Base-by-base conservation (phyloP, 2,329 filamentous ascomycete species). In the Didymellaceae sp. region DNA sequence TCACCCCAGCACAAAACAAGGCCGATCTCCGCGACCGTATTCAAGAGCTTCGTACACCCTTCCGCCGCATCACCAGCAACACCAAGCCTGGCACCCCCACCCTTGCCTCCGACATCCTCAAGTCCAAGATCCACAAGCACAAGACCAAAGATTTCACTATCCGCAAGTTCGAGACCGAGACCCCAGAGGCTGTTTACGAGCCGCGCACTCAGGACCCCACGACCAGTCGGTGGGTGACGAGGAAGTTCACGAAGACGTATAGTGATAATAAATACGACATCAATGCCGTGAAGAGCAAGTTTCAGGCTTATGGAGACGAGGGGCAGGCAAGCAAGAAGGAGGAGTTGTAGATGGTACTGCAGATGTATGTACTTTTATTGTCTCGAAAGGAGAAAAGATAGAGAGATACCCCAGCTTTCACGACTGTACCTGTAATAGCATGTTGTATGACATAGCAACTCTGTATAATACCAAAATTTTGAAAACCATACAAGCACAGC, bases 121-220 rank as follows among this genome's bases (percentile, higher is more conserved):
- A 24, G 20, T 14, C 3, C 9, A 55, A 26, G 9, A 33, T 59
- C 3, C 39, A 40, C 25, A 58, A 54, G 9, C 46, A 57, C 21
- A 14, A 34, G 17, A 31, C 41, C 7, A 51, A 40, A 8, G 10
- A 16, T 5, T 40, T 39, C 11, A 35, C 45, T 1, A 3, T 41
- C 9, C 13, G 40, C 16, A 50, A 39, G 8, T 10, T 35, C 14
- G 34, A 34, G 4, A 14, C 34, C 0, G 16, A 28, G n/a, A 30
- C 33, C 3, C 33, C 46, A 8, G 39, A 21, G 11, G 32, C n/a
- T 1, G 25, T 33, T 9, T n/a, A 14, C 11, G n/a, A 45, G 13
- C 17, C 40, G 5, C 6, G 26, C 7, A 28, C 26, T 5, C 6
- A 28, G 26, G 26, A 28, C 26, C 26, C 26, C 7, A 13, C 7